Evolutionary conservation across 2,329 filamentous ascomycete genomes (phyloP).

Genomic region (Cordyceps cateniannulata): DNA sequence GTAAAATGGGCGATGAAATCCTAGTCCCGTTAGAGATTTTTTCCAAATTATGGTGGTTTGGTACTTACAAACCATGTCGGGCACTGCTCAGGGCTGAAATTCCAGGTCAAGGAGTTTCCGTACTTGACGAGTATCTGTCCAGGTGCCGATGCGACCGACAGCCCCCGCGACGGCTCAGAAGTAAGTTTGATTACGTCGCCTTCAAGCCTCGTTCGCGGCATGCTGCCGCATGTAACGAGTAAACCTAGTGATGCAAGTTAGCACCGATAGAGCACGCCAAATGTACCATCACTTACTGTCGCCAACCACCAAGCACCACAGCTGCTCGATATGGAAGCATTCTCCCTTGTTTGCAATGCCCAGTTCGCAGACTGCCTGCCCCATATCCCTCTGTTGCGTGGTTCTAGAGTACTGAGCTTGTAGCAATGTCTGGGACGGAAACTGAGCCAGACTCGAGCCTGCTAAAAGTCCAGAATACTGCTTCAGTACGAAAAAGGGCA

Average conservation of each 20-base stretch:
- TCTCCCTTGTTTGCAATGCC: conserved; percentile 26
- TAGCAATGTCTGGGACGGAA: conserved; percentile 37
- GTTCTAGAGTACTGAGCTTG: conserved; percentile 37
- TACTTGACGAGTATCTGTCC: conserved; percentile 29
- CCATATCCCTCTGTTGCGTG: conserved; percentile 35
- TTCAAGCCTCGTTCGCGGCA: conserved; percentile 27
- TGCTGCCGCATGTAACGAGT: conserved; percentile 36
- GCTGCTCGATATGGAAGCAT: conserved; percentile 42
- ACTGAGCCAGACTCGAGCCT: conserved; percentile 25
- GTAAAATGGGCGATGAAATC: conserved; percentile 35
- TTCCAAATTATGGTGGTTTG: accelerated
- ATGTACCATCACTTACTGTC: conserved; percentile 28
- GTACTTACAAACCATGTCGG: conserved; percentile 38
- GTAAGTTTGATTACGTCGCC: conserved; percentile 26
- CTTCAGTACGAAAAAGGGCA: conserved; percentile 42
- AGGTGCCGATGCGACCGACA: conserved; percentile 12
- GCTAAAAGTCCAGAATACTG: conserved; percentile 33
- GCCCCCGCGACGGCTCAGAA: conserved; percentile 22
- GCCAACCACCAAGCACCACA: conserved; percentile 41
- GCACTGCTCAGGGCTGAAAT: conserved; percentile 32
- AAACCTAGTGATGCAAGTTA: conserved; percentile 21
- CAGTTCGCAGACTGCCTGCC: conserved; percentile 38
- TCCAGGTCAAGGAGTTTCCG: conserved; percentile 31
- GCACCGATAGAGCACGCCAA: background rate
- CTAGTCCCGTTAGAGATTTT: conserved; percentile 17